Percentiles rank a stretch among this genome's conserved stretches.
Conservation (phyloP, 1,284 basidiomycete genomes). For the Chondrostereum purpureum region DNA sequence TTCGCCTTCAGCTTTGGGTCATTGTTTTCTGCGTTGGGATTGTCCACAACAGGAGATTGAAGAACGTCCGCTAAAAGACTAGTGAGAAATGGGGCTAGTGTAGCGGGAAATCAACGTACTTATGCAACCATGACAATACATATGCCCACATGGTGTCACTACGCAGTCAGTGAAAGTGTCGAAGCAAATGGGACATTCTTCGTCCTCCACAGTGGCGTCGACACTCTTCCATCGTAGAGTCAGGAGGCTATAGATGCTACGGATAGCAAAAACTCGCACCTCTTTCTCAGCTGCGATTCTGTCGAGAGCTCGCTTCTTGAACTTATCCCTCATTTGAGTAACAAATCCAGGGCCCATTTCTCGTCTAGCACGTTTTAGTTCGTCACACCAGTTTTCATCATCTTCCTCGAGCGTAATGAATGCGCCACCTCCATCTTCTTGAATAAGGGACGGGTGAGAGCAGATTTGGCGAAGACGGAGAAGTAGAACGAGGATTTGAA, state of each 20-base stretch:
- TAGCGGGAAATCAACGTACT: slow-evolving; percentile 24
- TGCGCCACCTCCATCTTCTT: slow-evolving; percentile 34
- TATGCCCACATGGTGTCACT: slow-evolving; percentile 42
- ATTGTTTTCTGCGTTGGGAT: slow-evolving; percentile 22
- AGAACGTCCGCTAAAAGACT: slow-evolving; percentile 30
- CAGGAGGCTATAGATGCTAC: background rate
- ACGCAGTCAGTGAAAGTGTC: slow-evolving; percentile 40
- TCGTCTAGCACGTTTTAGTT: slow-evolving; percentile 37
- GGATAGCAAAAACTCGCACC: slow-evolving; percentile 30
- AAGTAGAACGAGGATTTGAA: slow-evolving; percentile 47
- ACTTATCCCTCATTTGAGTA: slow-evolving; percentile 35
- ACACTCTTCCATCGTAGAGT: slow-evolving; percentile 23
- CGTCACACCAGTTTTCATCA: slow-evolving; percentile 27
- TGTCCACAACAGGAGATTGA: slow-evolving; percentile 25
- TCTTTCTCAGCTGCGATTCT: slow-evolving; percentile 40
- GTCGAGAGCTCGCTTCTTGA: slow-evolving; percentile 31
- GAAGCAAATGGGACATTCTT: slow-evolving; percentile 50
- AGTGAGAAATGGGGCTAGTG: slow-evolving; percentile 3
- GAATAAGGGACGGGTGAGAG: slow-evolving; percentile 46
- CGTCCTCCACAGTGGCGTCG: slow-evolving; percentile 40
- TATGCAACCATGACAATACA: slow-evolving; percentile 47
- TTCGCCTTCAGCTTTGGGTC: slow-evolving; percentile 25
- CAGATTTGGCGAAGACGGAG: slow-evolving; percentile 53
- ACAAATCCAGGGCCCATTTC: slow-evolving; percentile 44
- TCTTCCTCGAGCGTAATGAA: slow-evolving; percentile 32